Conservation (phyloP, 805 yeast species). For the Kluyveromyces lactis region DNA sequence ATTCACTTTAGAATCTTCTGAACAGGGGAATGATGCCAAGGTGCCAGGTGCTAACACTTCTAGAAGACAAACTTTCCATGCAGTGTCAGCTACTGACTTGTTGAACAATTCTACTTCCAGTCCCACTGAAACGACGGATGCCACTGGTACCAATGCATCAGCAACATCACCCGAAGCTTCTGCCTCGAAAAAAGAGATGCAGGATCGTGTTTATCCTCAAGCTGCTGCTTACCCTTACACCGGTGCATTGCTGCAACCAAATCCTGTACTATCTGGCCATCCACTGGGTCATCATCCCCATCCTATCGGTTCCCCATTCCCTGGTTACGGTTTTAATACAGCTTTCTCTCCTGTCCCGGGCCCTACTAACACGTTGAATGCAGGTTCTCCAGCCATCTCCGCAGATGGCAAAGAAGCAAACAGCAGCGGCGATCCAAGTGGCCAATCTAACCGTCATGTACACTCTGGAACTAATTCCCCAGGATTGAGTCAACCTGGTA, state of each 20-base stretch:
- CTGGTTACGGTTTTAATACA: constrained; percentile 26
- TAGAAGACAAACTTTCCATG: constrained; percentile 30
- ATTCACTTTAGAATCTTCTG: not conserved
- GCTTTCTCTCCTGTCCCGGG: constrained; percentile 28
- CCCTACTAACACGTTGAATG: constrained; percentile 15
- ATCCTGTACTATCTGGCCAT: constrained; percentile 21
- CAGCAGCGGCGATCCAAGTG: constrained; percentile 1
- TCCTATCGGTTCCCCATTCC: constrained; percentile 26
- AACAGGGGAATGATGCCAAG: not conserved
- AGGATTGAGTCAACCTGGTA: not conserved
- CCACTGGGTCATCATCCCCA: constrained; percentile 5
- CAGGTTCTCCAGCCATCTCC: not conserved
- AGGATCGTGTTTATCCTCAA: not conserved
- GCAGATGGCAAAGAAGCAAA: not conserved
- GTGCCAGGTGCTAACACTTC: constrained; percentile 8
- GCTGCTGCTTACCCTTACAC: constrained; percentile 29
- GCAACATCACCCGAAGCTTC: constrained; percentile 3
- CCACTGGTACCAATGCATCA: not conserved
- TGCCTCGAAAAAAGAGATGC: constrained; percentile 4
- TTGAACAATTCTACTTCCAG: constrained; percentile 1
- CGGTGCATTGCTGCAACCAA: constrained; percentile 27
- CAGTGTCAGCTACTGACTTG: constrained; percentile 20
- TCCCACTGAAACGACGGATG: not conserved
- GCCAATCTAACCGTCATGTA: not conserved
- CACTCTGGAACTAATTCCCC: not conserved